Conservation (phyloP, 805 yeast species). For the Kluyveromyces wickerhamii region DNA sequence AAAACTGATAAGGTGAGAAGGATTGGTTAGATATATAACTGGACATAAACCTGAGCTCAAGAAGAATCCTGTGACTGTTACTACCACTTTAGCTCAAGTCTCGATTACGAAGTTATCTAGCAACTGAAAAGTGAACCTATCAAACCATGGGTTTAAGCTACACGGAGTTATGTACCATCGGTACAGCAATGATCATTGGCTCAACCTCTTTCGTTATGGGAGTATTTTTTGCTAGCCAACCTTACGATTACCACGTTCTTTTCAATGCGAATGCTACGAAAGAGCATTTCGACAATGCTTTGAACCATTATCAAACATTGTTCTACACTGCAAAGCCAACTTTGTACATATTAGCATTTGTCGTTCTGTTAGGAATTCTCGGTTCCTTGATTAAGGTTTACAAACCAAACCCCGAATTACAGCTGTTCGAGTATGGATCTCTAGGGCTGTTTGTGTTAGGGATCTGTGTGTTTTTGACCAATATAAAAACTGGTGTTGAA, state of each 20-base stretch:
- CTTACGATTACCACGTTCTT: constrained; percentile 71
- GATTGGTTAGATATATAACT: too few relatives aligned
- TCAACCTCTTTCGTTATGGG: constrained; percentile 77
- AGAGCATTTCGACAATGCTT: constrained; percentile 50
- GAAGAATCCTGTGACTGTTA: too few relatives aligned
- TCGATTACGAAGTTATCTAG: too few relatives aligned
- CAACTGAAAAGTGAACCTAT: too few relatives aligned
- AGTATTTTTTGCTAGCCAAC: constrained; percentile 64
- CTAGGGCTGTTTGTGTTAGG: constrained; percentile 66
- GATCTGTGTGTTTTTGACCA: constrained; percentile 74
- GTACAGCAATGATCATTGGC: constrained; percentile 23
- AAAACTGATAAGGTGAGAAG: too few relatives aligned
- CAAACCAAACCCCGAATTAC: constrained; percentile 79
- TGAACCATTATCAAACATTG: constrained; percentile 69
- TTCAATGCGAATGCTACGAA: constrained; percentile 50
- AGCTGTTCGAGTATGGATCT: constrained; percentile 85
- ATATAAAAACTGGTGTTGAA: constrained; percentile 70
- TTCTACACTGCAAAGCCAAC: constrained; percentile 46
- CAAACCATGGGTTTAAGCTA: constrained; percentile 12
- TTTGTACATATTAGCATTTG: constrained; percentile 42
- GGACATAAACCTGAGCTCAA: too few relatives aligned
- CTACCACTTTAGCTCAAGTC: too few relatives aligned
- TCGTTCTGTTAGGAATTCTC: constrained; percentile 62
- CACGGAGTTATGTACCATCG: constrained; percentile 25
- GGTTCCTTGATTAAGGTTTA: constrained; percentile 74